Conservation (phyloP, 1,284 basidiomycete species). For the Fistulinella staudtii region DNA sequence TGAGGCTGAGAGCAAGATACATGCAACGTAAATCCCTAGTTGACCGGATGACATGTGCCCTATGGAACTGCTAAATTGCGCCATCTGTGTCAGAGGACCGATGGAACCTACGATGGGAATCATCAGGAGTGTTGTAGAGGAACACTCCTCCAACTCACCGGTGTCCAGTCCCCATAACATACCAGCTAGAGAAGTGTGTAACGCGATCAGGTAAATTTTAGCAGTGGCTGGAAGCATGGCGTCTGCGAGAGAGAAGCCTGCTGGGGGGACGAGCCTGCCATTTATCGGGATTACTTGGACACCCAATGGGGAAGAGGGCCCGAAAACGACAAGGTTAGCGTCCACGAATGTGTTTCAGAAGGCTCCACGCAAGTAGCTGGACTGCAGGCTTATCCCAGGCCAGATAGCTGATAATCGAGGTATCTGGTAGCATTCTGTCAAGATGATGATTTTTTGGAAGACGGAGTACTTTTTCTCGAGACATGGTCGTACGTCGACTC, state of each 20-base stretch:
- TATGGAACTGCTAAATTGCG: conserved; percentile 38
- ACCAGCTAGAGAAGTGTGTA: conserved; percentile 27
- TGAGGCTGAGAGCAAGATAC: conserved; percentile 46
- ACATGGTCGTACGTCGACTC: too few species aligned
- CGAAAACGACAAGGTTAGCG: neutral
- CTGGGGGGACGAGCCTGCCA: too few species aligned
- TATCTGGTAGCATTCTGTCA: too few species aligned
- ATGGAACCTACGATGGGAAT: conserved; percentile 35
- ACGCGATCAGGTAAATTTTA: conserved; percentile 28
- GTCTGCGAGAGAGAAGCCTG: neutral
- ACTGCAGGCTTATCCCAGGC: too few species aligned
- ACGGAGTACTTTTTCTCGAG: too few species aligned
- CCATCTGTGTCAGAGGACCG: conserved; percentile 45
- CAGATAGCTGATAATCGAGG: too few species aligned
- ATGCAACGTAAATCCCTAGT: conserved; percentile 42
- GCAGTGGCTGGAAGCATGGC: conserved; percentile 15
- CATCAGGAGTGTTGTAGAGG: neutral
- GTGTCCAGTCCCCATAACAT: conserved; percentile 35
- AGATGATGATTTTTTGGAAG: too few species aligned
- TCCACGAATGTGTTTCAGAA: too few species aligned
- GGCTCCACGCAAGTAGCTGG: too few species aligned
- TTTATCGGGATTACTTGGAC: neutral
- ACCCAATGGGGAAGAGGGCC: neutral
- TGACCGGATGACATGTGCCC: conserved; percentile 34
- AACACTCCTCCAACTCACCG: conserved; percentile 10